Percentiles rank a stretch among this genome's conserved stretches.
These are phyloP conservation scores for Limonium bicolor DNA, from an alignment of 148 eudicot species.

Conservation along the genomic window DNA sequence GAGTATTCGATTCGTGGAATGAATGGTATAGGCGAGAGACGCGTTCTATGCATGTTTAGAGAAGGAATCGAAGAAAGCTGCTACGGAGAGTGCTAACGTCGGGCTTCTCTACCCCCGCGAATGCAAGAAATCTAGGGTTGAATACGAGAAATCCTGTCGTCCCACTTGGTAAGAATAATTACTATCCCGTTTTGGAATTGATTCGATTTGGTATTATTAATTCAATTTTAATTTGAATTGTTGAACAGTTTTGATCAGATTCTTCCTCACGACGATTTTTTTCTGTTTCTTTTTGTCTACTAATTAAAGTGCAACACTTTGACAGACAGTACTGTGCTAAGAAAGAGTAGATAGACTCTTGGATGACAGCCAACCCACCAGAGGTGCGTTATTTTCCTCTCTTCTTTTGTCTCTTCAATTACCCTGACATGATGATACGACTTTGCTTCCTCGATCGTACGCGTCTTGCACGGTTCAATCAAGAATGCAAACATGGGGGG, in stretches of 20 bases:
- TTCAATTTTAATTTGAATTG: not conserved
- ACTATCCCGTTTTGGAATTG: not conserved
- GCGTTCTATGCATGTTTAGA: slow-evolving; percentile 70
- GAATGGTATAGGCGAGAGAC: slow-evolving; percentile 85
- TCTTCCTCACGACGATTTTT: no score
- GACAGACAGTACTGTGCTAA: slow-evolving; percentile 61
- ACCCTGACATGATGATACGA: no score
- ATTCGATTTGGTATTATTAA: not conserved
- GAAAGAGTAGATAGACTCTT: slow-evolving; percentile 53
- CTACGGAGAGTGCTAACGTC: slow-evolving; percentile 51
- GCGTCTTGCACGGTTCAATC: no score
- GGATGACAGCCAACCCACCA: slow-evolving; percentile 43
- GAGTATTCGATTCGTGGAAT: no score
- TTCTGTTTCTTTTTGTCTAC: no score
- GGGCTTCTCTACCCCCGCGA: slow-evolving; percentile 66
- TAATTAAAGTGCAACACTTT: slow-evolving; percentile 88
- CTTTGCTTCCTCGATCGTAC: no score
- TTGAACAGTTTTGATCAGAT: no score
- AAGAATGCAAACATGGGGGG: no score
- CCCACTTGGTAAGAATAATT: slow-evolving; percentile 43
- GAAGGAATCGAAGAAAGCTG: slow-evolving; percentile 40
- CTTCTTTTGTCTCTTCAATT: no score
- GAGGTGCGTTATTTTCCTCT: slow-evolving; percentile 81
- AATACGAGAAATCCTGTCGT: slow-evolving; percentile 48
- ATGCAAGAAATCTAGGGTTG: slow-evolving; percentile 54